These are phyloP conservation scores for Colletotrichum abscissum DNA, from an alignment of 2,329 filamentous ascomycete genomes.

Conservation along the genomic window DNA sequence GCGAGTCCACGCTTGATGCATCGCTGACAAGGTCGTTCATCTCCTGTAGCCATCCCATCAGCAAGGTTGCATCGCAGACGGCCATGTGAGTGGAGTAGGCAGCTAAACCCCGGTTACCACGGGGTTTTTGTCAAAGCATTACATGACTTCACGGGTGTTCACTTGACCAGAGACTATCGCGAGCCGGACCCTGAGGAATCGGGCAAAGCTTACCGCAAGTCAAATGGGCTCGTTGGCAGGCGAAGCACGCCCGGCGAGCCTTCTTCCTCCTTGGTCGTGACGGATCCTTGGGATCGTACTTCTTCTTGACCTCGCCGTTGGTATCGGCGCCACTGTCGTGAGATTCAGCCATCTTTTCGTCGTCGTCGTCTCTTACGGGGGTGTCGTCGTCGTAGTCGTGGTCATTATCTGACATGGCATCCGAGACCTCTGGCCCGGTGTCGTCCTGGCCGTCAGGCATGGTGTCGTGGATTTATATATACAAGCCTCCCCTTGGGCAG, in stretches of 20 bases:
- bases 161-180: constrained; percentile 22
- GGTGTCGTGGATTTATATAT: constrained; percentile 67
- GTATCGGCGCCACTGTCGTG: constrained; percentile 50
- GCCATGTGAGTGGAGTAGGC: constrained; percentile 3
- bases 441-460: constrained; percentile 67
- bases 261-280: constrained; percentile 92
- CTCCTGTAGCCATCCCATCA: constrained; percentile 67
- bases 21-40: constrained; percentile 92
- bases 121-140: constrained; percentile 20
- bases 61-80: constrained; percentile 11
- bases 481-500: constrained; percentile 38
- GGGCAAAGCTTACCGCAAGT: constrained; percentile 86
- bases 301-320: constrained; percentile 70
- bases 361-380: constrained; percentile 58
- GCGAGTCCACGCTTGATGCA: constrained; percentile 95
- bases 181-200: constrained; percentile 17
- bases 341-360: constrained; percentile 62
- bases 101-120: constrained; percentile 2
- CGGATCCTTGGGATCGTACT: constrained; percentile 88
- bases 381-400: constrained; percentile 65
- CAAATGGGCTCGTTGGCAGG: constrained; percentile 95
- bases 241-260: constrained; percentile 93
- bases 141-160: constrained; percentile 31
- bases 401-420: constrained; percentile 69
- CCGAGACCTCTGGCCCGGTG: constrained; percentile 66